Percentiles rank a stretch among this genome's conserved stretches.
These are phyloP conservation scores for Astragalus membranaceus DNA, from an alignment of 306 rosid species.

Conservation along the genomic window DNA sequence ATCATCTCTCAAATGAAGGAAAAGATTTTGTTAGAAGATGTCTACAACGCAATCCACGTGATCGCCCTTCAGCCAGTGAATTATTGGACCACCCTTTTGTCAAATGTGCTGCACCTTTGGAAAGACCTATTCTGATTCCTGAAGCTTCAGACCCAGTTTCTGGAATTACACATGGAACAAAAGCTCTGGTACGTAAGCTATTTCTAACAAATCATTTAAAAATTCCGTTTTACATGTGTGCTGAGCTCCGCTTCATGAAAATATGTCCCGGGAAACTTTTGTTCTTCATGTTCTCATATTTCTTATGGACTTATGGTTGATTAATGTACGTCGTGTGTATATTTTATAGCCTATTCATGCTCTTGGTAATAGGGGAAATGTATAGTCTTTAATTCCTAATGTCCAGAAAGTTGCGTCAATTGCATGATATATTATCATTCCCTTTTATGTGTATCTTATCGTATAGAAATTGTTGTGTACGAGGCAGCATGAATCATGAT, in stretches of 20 bases:
- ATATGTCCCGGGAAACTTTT: background rate
- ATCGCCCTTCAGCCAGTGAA: slow-evolving; percentile 72
- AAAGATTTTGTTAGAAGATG: slow-evolving; percentile 82
- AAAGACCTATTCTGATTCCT: slow-evolving; percentile 53
- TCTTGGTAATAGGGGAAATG: background rate
- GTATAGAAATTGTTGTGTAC: background rate
- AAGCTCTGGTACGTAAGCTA: slow-evolving; percentile 50
- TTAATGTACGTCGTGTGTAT: background rate
- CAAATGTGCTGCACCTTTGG: slow-evolving; percentile 78
- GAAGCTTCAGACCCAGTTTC: slow-evolving; percentile 49
- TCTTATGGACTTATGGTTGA: background rate
- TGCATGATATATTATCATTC: background rate
- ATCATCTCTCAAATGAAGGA: slow-evolving; percentile 76
- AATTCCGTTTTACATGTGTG: background rate
- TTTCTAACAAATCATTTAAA: background rate
- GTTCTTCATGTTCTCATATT: background rate
- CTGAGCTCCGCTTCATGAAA: background rate
- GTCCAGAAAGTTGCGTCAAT: background rate
- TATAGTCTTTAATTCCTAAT: background rate
- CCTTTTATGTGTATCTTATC: background rate
- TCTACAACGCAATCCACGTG: slow-evolving; percentile 79
- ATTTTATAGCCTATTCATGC: background rate
- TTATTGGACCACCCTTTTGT: slow-evolving; percentile 94
- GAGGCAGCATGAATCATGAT: background rate
- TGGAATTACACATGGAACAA: slow-evolving; percentile 56